Percentiles rank a stretch among this genome's conserved stretches.
phyloP scores from a whole-genome alignment of 225 moss, liverwort and hornwort species.

The Pseudisothecium myosuroides region DNA sequence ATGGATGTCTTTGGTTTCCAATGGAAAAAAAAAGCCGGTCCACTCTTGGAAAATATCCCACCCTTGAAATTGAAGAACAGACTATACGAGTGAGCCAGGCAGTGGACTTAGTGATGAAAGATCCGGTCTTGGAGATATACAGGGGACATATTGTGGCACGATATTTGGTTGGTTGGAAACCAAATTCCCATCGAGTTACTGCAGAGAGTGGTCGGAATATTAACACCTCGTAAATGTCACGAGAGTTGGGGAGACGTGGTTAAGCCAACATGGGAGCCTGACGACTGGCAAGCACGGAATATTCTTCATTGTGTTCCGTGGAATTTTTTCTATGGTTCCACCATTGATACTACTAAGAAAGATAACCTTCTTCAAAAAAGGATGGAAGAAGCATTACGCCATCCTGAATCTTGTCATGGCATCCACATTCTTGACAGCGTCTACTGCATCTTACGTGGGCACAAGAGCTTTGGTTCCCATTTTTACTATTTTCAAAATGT shows the following conservation, averaged over 20 bases:
- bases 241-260: not conserved
- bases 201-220: not conserved
- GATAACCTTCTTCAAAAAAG: not conserved
- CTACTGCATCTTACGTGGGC: not conserved
- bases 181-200: not conserved
- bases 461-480: not conserved
- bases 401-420: not conserved
- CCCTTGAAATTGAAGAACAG: not conserved
- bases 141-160: not conserved
- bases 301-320: not conserved
- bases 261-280: not conserved
- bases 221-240: not conserved
- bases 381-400: not conserved
- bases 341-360: no score
- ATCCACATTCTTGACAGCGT: not conserved
- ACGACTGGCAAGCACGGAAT: not conserved
- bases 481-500: not conserved
- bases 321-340: not conserved
- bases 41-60: not conserved
- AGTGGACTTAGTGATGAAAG: not conserved
- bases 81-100: not conserved
- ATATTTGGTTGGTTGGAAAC: not conserved
- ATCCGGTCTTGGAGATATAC: not conserved
- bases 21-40: not conserved
- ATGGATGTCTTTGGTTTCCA: not conserved